phyloP scores from a whole-genome alignment of 2,329 filamentous ascomycete species.

The Penicillium frequentans region DNA sequence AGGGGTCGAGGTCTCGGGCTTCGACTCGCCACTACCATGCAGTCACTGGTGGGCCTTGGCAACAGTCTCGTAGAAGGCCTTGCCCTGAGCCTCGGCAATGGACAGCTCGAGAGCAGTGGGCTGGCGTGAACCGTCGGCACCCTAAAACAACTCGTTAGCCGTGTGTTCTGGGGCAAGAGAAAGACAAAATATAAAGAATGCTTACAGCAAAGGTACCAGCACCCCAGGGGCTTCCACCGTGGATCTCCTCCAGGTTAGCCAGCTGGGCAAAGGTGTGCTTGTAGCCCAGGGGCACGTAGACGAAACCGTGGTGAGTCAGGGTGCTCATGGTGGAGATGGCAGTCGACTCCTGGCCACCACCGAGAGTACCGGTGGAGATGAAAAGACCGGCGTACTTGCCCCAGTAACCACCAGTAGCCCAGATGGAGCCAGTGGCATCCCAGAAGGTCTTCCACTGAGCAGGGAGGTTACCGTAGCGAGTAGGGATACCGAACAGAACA shows the following conservation, averaged over 20 bases:
- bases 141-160: slow-evolving; percentile 35
- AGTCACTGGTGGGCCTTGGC: slow-evolving; percentile 78
- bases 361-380: slow-evolving; percentile 77
- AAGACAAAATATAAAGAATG: slow-evolving; percentile 1
- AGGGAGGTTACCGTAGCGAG: slow-evolving; percentile 95
- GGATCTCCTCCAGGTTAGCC: slow-evolving; percentile 72
- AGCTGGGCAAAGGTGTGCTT: slow-evolving; percentile 72
- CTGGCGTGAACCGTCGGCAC: slow-evolving; percentile 77
- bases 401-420: slow-evolving; percentile 72
- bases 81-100: slow-evolving; percentile 79
- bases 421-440: slow-evolving; percentile 86
- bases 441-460: slow-evolving; percentile 86
- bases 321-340: slow-evolving; percentile 79
- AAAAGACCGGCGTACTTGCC: slow-evolving; percentile 93
- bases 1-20: slow-evolving; percentile 29
- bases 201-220: slow-evolving; percentile 82
- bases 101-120: slow-evolving; percentile 73
- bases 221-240: slow-evolving; percentile 88
- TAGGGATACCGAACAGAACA: slow-evolving; percentile 92
- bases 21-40: slow-evolving; percentile 56
- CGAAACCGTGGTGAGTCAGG: slow-evolving; percentile 87
- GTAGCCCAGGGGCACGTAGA: slow-evolving; percentile 95
- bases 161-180: not conserved
- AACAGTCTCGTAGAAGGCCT: slow-evolving; percentile 76
- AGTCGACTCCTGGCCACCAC: slow-evolving; percentile 93